These are phyloP conservation scores for Paxillus ammoniavirescens DNA, from an alignment of 768 basidiomycete genomes.

Conservation along the genomic window DNA sequence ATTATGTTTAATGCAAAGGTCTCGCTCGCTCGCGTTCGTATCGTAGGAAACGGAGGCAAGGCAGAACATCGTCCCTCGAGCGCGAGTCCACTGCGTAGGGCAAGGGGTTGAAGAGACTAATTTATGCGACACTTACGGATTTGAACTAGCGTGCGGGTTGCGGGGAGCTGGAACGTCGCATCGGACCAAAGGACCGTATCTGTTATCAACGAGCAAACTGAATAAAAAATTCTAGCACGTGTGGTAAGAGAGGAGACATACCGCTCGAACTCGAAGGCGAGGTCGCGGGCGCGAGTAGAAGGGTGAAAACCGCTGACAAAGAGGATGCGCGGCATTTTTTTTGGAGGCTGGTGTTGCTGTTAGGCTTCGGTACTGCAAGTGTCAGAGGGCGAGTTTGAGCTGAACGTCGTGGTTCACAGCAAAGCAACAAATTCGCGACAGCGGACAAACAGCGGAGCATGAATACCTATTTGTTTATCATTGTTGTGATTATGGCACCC, in stretches of 20 bases:
- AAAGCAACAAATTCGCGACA: constrained; percentile 9
- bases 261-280: constrained; percentile 89
- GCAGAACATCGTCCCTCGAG: constrained; percentile 30
- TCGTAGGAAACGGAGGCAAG: constrained; percentile 21
- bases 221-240: constrained; percentile 3
- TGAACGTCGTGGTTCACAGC: constrained; percentile 23
- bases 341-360: neutral
- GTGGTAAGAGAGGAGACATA: constrained; percentile 28
- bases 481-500: constrained; percentile 40
- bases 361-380: neutral
- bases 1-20: constrained; percentile 16
- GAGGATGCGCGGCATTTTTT: constrained; percentile 73
- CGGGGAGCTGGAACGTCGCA: constrained; percentile 90
- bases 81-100: constrained; percentile 38
- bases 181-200: constrained; percentile 79
- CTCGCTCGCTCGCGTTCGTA: constrained; percentile 30
- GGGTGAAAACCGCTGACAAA: constrained; percentile 87
- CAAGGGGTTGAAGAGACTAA: constrained; percentile 28
- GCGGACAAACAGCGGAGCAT: constrained; percentile 33
- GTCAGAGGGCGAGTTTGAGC: neutral
- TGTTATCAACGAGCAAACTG: constrained; percentile 27
- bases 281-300: constrained; percentile 76
- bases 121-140: constrained; percentile 67
- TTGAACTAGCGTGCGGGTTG: constrained; percentile 68
- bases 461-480: constrained; percentile 27